Base-by-base conservation (phyloP, 2,329 filamentous ascomycete species). In the Diplodia mutila region DNA sequence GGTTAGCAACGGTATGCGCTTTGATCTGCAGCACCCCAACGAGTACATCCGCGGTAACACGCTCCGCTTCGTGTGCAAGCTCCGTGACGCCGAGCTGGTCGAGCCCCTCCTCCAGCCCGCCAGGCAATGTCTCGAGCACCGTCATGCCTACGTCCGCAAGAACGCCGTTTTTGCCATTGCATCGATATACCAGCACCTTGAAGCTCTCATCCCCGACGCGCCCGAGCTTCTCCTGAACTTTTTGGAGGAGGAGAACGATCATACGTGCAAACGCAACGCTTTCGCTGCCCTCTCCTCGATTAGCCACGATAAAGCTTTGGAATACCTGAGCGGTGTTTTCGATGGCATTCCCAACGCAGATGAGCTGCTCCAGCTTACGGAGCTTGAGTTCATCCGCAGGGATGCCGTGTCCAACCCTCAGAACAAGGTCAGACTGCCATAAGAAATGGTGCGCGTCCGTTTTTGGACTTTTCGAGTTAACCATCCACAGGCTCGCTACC, bases 1-100 rank as follows among this genome's bases (percentile, higher is more conserved):
- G 21, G 65, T 65, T 75, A 97, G 94, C 82, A 99, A 99, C 81
- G 95, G 95, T 72, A 98, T 99, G 76, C 90, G 94, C 76, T 97
- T 98, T 80, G 95, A 99, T 78, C 85, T 99, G 69, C 94, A 98
- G 79, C 94, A 97, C 75, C 90, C 95, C 67, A 98, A 99, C 84
- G 95, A 99, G 85, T 99, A 97, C 81, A 94, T 99, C 72, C 90
- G 95, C 72, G 95, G 95, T 77, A 97, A 97, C 79, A 99, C 95
- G n/a, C 85, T 99, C 70, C 93, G 95, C 75, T 99, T 98, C 83
- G 88, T 99, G 69, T 95, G 91, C 86, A 99, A 99, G 84, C 87
- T 99, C 70, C 90, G 94, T 72, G 95, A 99, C 80, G 87, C 94
- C 64, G 95, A 99, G 82, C 89, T 99, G 70, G 94, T 99, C 73